These are phyloP conservation scores for Kwoniella heveanensis DNA, from an alignment of 768 basidiomycete genomes.

Conservation along the genomic window DNA sequence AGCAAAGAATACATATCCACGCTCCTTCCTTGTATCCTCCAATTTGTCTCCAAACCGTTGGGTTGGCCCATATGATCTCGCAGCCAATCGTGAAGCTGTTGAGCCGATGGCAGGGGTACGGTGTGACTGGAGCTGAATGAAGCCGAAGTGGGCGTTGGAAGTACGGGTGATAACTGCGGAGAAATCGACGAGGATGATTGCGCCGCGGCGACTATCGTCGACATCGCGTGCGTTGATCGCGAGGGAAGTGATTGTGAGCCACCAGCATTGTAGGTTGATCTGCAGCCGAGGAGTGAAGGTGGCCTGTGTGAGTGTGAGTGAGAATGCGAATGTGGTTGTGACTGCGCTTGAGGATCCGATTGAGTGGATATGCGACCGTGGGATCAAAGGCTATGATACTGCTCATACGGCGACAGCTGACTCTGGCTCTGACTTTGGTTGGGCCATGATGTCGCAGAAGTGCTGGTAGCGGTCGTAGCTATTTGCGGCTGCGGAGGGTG, in stretches of 20 bases:
- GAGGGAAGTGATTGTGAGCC: background rate
- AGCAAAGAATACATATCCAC: conserved; percentile 39
- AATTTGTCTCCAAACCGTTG: conserved; percentile 29
- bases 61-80: conserved; percentile 24
- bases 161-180: conserved; percentile 4
- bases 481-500: too few species aligned
- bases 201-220: too few species aligned
- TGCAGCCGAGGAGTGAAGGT: background rate
- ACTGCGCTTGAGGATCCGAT: background rate
- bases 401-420: background rate
- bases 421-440: conserved; percentile 3
- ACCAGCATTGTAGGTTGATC: background rate
- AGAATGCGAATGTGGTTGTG: background rate
- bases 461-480: background rate
- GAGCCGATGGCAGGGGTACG: conserved; percentile 31
- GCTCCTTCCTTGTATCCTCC: conserved; percentile 25
- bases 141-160: conserved; percentile 6
- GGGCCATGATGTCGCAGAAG: background rate
- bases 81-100: conserved; percentile 42
- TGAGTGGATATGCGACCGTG: background rate
- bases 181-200: conserved; percentile 16
- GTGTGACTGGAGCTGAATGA: conserved; percentile 6
- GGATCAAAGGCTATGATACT: background rate
- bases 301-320: background rate
- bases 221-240: background rate